A percentile compares a stretch with the other conserved stretches of the same genome.
Conservation (phyloP, 257 asterid species). For the Fraxinus excelsior region DNA sequence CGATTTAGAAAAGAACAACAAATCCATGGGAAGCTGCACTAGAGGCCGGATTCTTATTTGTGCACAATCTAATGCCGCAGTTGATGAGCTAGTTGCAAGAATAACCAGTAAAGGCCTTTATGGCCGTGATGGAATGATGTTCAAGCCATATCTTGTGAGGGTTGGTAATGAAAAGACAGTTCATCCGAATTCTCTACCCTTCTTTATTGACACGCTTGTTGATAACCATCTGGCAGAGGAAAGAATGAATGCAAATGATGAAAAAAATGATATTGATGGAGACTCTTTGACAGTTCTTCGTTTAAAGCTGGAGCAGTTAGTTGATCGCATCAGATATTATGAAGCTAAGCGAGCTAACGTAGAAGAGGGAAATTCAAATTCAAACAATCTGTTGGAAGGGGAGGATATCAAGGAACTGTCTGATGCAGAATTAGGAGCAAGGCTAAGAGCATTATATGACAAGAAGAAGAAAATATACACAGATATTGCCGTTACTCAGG, state of each 20-base stretch:
- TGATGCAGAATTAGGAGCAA: constrained; percentile 72
- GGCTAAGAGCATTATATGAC: constrained; percentile 65
- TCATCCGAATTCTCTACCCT: constrained; percentile 86
- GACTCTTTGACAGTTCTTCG: constrained; percentile 60
- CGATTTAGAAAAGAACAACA: constrained; percentile 46
- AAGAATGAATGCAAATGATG: constrained; percentile 47
- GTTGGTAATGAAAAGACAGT: constrained; percentile 92
- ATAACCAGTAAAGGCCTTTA: constrained; percentile 77
- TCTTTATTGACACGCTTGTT: constrained; percentile 89
- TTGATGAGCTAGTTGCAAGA: constrained; percentile 92
- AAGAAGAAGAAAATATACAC: constrained; percentile 66
- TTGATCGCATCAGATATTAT: constrained; percentile 71
- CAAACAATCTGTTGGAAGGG: constrained; percentile 46
- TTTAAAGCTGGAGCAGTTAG: constrained; percentile 78
- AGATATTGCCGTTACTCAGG: constrained; percentile 77
- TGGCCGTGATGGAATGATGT: constrained; percentile 68
- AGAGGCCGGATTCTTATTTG: constrained; percentile 89
- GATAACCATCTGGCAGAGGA: constrained; percentile 74
- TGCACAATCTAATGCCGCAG: constrained; percentile 99
- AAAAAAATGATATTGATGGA: constrained; percentile 39
- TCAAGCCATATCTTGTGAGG: constrained; percentile 91
- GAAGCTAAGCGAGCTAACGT: constrained; percentile 81
- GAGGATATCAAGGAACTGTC: constrained; percentile 55
- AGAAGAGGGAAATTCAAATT: constrained; percentile 54
- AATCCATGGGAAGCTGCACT: constrained; percentile 43